Evolutionary conservation across 202 grass and related monocot species (phyloP), one percentile per base, ranked within the genome.

Genomic region (Dendrocalamus latiflorus): DNA sequence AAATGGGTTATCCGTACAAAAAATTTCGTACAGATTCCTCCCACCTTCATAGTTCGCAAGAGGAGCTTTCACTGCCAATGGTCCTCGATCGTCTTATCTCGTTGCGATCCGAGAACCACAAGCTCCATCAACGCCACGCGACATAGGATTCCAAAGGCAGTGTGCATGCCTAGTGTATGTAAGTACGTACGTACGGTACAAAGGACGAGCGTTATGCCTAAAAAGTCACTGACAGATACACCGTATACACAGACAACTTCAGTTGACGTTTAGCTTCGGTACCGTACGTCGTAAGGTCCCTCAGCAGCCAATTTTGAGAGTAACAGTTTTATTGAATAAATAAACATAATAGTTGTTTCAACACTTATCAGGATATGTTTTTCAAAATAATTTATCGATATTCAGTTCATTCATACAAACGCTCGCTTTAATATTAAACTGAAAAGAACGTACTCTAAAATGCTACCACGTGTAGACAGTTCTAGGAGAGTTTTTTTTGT

Each of bases 321-420:
- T 33, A 33, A 0, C 33, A 33, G 0, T 33, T 33, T 33, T 0
- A 33, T 4, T 0, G 4, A 33, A 33, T 0, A 33, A 4, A 33
- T 33, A 33, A 33, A 33, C 4, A 33, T 33, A 4, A 33, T 4
- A 33, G 0, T 33, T 33, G 3, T 33, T 33, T 33, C 0, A 0
- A 33, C 0, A 0, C 4, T 33, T 33, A 33, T 33, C 33, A 4
- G 0, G 0, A 33, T 4, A 4, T 0, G 0, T 33, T 33, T 33
- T 33, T 33, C 0, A 0, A 33, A 33, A 33, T 33, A 33, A 4
- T 33, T 4, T 0, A 33, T 33, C 3, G 4, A 33, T 33, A 33
- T 33, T 33, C 33, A 33, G 4, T 33, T 33, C 0, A 4, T 4
- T 33, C 0, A 33, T 0, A 0, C 33, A 33, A 33, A 4, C 33